Conservation (phyloP, 2,329 filamentous ascomycete genomes). For the Incumbomyces lentus region DNA sequence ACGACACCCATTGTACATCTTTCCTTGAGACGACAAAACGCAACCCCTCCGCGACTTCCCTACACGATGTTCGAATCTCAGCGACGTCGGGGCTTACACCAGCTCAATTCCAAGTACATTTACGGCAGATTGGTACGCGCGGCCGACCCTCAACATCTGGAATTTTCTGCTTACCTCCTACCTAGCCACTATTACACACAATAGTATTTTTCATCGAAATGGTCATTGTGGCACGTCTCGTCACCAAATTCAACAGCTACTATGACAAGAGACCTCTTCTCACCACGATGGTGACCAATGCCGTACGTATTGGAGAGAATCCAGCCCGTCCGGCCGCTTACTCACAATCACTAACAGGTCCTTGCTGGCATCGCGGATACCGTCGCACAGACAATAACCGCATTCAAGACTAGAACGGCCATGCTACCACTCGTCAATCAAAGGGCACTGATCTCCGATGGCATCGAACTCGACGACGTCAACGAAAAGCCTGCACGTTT, state of each 20-base stretch:
- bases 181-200: conserved; percentile 73
- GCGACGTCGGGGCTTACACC: conserved; percentile 33
- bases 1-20: not conserved
- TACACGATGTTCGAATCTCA: conserved; percentile 31
- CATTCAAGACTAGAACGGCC: conserved; percentile 54
- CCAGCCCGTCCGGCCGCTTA: not conserved
- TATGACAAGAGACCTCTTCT: conserved; percentile 88
- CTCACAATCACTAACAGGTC: conserved; percentile 39
- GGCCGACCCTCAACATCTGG: not conserved
- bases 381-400: conserved; percentile 83
- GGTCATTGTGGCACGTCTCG: conserved; percentile 69
- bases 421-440: conserved; percentile 44
- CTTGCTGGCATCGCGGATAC: conserved; percentile 94
- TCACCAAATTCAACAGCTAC: conserved; percentile 82
- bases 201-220: conserved; percentile 82
- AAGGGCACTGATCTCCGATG: conserved; percentile 42
- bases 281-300: conserved; percentile 98
- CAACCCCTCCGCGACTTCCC: conserved; percentile 4
- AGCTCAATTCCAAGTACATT: conserved; percentile 38
- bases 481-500: conserved; percentile 63
- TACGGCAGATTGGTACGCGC: conserved; percentile 23
- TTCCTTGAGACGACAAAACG: not conserved
- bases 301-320: conserved; percentile 43
- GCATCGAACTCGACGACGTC: conserved; percentile 80
- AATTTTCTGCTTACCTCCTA: conserved; percentile 8